Conservation (phyloP, 1,139 yeast species). For the Diutina neorugosa region DNA sequence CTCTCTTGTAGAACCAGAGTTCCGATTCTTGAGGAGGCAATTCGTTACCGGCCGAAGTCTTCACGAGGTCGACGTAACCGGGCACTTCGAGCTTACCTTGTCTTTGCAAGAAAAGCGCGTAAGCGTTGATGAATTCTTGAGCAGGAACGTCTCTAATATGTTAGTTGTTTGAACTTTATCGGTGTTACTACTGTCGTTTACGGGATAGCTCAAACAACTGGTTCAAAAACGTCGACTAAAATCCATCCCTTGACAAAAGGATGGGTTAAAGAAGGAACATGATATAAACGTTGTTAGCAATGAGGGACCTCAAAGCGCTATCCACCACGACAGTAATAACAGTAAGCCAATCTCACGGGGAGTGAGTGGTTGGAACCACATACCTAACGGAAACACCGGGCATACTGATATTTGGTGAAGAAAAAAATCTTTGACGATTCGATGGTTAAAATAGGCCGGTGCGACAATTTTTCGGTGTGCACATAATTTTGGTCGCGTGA, state of each 20-base stretch:
- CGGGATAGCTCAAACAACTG: background rate
- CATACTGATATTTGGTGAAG: conserved; percentile 37
- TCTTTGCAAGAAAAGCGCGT: conserved; percentile 99
- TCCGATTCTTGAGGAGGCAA: conserved; percentile 99
- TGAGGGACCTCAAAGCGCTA: background rate
- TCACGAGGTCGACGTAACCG: conserved; percentile 99
- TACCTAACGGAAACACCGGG: conserved; percentile 99
- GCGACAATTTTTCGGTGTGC: background rate
- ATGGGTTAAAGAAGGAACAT: too few relatives aligned
- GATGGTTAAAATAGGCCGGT: background rate
- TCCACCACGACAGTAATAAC: conserved; percentile 4
- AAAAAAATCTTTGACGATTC: background rate
- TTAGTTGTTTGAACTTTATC: conserved; percentile 20
- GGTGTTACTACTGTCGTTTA: background rate
- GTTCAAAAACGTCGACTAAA: background rate
- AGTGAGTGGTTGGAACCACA: conserved; percentile 23
- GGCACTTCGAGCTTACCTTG: conserved; percentile 99
- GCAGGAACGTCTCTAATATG: conserved; percentile 96
- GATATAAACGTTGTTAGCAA: conserved; percentile 2
- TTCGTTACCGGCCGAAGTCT: conserved; percentile 98
- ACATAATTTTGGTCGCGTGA: background rate
- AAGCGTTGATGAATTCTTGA: conserved; percentile 98
- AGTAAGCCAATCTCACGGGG: background rate
- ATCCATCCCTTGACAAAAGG: background rate
- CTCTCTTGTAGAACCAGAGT: conserved; percentile 99